Base-by-base conservation (phyloP, 805 yeast species). In the Nematodospora valgi region DNA sequence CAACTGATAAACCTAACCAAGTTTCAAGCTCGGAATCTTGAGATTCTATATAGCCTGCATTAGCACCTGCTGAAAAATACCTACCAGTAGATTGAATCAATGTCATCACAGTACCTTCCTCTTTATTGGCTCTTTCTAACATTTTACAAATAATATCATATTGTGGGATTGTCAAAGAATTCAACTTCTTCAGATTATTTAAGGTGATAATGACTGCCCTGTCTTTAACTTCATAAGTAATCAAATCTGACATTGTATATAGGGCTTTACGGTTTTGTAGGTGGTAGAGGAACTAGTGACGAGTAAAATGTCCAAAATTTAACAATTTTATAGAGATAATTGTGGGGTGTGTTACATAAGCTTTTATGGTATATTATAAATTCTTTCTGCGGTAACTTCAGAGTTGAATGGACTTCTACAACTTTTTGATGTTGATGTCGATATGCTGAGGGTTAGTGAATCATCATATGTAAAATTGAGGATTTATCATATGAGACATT, bases 31-130 rank as follows among this genome's bases (percentile, higher is more conserved):
- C 43, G 53, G 64, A 52, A 43, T 61, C 40, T 38, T 61, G 49
- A 21, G 56, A 49, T 16, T 52, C 40, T 10, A 62, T 56, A 25
- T 51, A 58, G 4, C 60, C 44, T 12, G 52, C 37, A 52, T 86
- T 80, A 14, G 95, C 96, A 14, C 96, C 96, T 4, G 95, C 82
- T 13, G 87, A 78, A 56, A 86, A 87, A 54, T 74, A 82, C 38
- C 81, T 67, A 0, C 95, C 95, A 0, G 83, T 67, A 21, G 87
- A 72, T 49, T 76, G 80, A 32, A 87, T 57, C 33, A 84, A 62
- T 2, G 96, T 87, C 16, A 78, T 70, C 5, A 72, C 48, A 0
- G 91, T 80, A 13, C 67, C 63, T 15, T 76, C 76, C 36, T 84
- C 80, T 3, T 61, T 52, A 39, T 84, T 80, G 0, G 95, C 88